These are phyloP conservation scores for Aspergillus sp. DNA, from an alignment of 2,329 filamentous ascomycete genomes.

Conservation along the genomic window DNA sequence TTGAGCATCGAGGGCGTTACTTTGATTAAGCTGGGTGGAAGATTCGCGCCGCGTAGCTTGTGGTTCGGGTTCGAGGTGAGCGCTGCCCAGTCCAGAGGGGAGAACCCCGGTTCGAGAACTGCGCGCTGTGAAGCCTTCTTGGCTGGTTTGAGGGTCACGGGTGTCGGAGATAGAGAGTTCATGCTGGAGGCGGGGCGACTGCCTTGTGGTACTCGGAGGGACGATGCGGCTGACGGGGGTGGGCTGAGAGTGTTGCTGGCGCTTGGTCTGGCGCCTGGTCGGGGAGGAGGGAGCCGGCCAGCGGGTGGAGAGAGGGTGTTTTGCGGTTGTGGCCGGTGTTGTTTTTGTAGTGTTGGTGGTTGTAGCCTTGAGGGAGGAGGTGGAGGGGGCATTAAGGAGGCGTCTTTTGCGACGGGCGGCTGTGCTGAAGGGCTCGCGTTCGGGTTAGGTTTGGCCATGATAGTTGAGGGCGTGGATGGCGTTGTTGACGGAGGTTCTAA, in stretches of 20 bases:
- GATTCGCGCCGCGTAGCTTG: constrained; percentile 62
- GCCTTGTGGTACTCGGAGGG: constrained; percentile 42
- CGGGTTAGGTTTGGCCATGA: not conserved
- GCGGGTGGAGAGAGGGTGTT: constrained; percentile 9
- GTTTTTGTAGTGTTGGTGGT: constrained; percentile 25
- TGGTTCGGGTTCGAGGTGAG: constrained; percentile 62
- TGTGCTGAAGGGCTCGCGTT: constrained; percentile 7
- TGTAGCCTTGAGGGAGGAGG: constrained; percentile 32
- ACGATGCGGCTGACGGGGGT: constrained; percentile 46
- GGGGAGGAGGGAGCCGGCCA: constrained; percentile 31
- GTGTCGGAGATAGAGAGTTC: constrained; percentile 41
- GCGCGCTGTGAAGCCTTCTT: constrained; percentile 48
- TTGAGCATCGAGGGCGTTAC: constrained; percentile 82
- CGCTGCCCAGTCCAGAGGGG: constrained; percentile 92
- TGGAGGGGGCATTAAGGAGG: constrained; percentile 37
- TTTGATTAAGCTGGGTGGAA: constrained; percentile 59
- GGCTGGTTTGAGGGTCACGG: constrained; percentile 46
- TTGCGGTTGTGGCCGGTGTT: constrained; percentile 13
- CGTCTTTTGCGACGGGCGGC: constrained; percentile 1
- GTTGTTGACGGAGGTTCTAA: not conserved
- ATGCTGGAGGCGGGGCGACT: constrained; percentile 40
- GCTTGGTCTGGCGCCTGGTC: constrained; percentile 20
- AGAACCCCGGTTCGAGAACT: constrained; percentile 83
- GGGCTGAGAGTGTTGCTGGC: constrained; percentile 33
- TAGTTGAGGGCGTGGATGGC: constrained; percentile 5